phyloP scores from a whole-genome alignment of 2,329 filamentous ascomycete genomes.

The Exophiala phaeomuriformis region DNA sequence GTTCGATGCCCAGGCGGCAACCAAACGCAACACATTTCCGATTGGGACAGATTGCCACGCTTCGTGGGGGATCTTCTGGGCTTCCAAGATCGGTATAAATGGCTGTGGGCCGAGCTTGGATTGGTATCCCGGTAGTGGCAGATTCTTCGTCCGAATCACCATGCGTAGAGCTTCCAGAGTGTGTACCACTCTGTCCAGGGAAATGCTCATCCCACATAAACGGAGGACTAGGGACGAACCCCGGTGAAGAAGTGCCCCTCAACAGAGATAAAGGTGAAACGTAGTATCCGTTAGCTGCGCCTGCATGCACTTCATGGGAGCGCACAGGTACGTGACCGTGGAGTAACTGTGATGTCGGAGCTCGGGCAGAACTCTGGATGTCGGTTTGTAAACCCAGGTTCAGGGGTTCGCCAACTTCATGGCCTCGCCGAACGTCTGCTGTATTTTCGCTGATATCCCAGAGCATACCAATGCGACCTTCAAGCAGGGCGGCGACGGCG shows the following conservation, averaged over 20 bases:
- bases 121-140: conserved; percentile 4
- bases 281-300: neutral
- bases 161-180: neutral
- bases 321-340: neutral
- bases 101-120: conserved; percentile 17
- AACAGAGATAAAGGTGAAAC: neutral
- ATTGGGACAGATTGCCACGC: conserved; percentile 59
- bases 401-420: conserved; percentile 20
- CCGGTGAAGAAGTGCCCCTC: neutral
- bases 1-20: conserved; percentile 54
- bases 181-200: neutral
- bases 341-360: neutral
- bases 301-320: conserved; percentile 1
- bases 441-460: conserved; percentile 42
- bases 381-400: conserved; percentile 17
- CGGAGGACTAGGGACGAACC: conserved; percentile 2
- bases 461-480: conserved; percentile 55
- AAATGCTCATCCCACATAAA: conserved; percentile 13
- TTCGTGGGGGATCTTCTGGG: conserved; percentile 56
- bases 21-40: conserved; percentile 59
- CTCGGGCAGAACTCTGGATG: conserved; percentile 7
- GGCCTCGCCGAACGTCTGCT: conserved; percentile 23
- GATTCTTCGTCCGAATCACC: neutral
- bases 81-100: conserved; percentile 50
- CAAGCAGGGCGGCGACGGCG: conserved; percentile 53